Conservation (phyloP, 129 eudicot genomes). For the Artemisia argyi region DNA sequence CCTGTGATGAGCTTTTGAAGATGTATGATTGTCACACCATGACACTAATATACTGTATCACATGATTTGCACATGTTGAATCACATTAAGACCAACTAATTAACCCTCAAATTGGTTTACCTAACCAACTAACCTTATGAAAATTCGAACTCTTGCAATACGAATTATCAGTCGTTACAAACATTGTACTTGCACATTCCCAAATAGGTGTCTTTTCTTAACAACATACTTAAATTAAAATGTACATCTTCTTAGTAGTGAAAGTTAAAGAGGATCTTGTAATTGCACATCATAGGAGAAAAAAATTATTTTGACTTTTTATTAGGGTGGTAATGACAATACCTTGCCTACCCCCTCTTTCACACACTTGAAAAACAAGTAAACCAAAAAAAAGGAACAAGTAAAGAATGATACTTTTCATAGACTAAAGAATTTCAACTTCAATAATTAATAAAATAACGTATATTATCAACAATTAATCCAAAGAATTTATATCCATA, state of each 20-base stretch:
- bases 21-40: slow-evolving; percentile 14
- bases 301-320: slow-evolving; percentile 37
- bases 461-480: slow-evolving; percentile 19
- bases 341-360: slow-evolving; percentile 43
- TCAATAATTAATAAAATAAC: not conserved
- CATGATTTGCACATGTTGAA: slow-evolving; percentile 25
- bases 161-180: too few relatives aligned
- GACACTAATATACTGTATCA: slow-evolving; percentile 14
- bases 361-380: slow-evolving; percentile 34
- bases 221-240: not conserved
- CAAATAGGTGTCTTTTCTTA: not conserved
- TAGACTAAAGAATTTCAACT: slow-evolving; percentile 15
- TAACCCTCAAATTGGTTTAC: not conserved
- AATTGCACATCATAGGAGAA: slow-evolving; percentile 25
- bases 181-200: not conserved
- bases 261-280: not conserved
- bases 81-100: slow-evolving; percentile 1
- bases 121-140: too few relatives aligned
- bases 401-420: slow-evolving; percentile 51
- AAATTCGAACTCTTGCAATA: too few relatives aligned
- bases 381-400: slow-evolving; percentile 39
- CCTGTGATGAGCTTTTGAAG: not conserved
- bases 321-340: slow-evolving; percentile 38
- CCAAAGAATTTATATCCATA: slow-evolving; percentile 29
- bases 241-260: not conserved